Conservation (phyloP, 345 rosid genomes). For the Salix suchowensis region DNA sequence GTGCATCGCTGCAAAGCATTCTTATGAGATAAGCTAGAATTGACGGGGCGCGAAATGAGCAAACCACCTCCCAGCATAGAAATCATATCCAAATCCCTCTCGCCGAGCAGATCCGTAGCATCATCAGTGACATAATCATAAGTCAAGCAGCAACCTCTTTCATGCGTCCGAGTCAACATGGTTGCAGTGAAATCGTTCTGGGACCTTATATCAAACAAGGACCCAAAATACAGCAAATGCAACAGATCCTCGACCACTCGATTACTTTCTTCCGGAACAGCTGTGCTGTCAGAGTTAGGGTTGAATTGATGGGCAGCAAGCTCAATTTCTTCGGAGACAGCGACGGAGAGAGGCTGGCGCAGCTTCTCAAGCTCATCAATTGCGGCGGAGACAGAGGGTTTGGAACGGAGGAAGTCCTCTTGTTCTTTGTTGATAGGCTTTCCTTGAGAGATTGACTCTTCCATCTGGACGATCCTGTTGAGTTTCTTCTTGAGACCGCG, state of each 20-base stretch:
- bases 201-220: conserved; percentile 71
- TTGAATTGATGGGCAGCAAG: conserved; percentile 31
- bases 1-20: conserved; percentile 66
- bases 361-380: conserved; percentile 93
- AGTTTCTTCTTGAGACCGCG: conserved; percentile 83
- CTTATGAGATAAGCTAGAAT: conserved; percentile 73
- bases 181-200: conserved; percentile 74
- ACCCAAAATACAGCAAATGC: conserved; percentile 72
- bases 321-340: conserved; percentile 67
- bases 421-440: conserved; percentile 80
- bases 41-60: conserved; percentile 71
- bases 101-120: conserved; percentile 80
- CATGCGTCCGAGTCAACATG: conserved; percentile 79
- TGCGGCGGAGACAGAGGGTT: conserved; percentile 52
- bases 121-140: conserved; percentile 92
- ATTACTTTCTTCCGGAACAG: conserved; percentile 12
- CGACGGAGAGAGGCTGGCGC: conserved; percentile 56
- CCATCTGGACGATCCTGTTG: conserved; percentile 81
- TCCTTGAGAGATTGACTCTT: conserved; percentile 71
- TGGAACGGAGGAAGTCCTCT: conserved; percentile 78
- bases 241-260: conserved; percentile 56
- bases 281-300: background rate
- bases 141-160: conserved; percentile 83
- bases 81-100: conserved; percentile 72
- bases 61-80: conserved; percentile 55